Evolutionary conservation across 1,284 basidiomycete species (phyloP).

Genomic region (Irpex sp.): DNA sequence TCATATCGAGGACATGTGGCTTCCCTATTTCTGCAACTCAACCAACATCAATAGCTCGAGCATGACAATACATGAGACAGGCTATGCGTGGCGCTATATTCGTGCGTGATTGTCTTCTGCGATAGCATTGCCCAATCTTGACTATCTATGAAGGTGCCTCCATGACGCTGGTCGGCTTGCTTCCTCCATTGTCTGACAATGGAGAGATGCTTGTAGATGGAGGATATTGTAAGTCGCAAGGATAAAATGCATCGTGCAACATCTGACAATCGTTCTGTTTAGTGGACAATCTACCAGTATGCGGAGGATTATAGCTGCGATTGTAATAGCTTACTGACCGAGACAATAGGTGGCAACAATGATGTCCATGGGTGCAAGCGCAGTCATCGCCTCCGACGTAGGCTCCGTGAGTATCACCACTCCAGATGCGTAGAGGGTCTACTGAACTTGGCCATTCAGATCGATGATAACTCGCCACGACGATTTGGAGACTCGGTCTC

Average conservation of each 20-base stretch:
- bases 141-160: constrained; percentile 68
- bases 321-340: constrained; percentile 6
- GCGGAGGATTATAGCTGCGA: constrained; percentile 14
- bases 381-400: constrained; percentile 95
- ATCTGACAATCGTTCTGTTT: not conserved
- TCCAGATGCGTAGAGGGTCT: not conserved
- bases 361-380: constrained; percentile 86
- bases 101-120: constrained; percentile 40
- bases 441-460: constrained; percentile 29
- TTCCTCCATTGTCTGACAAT: constrained; percentile 94
- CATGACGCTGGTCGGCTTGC: constrained; percentile 93
- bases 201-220: constrained; percentile 94
- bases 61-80: constrained; percentile 97
- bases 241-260: not conserved
- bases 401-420: constrained; percentile 60
- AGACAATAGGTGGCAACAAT: constrained; percentile 74
- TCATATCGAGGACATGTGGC: constrained; percentile 99
- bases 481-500: constrained; percentile 95
- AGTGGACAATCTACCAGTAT: constrained; percentile 90
- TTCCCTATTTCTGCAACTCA: constrained; percentile 97
- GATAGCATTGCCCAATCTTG: not conserved
- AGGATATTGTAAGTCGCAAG: constrained; percentile 67
- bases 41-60: constrained; percentile 97
- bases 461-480: constrained; percentile 93
- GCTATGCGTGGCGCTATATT: constrained; percentile 90